phyloP scores from a whole-genome alignment of 2,329 filamentous ascomycete genomes.

The Alternaria panax region DNA sequence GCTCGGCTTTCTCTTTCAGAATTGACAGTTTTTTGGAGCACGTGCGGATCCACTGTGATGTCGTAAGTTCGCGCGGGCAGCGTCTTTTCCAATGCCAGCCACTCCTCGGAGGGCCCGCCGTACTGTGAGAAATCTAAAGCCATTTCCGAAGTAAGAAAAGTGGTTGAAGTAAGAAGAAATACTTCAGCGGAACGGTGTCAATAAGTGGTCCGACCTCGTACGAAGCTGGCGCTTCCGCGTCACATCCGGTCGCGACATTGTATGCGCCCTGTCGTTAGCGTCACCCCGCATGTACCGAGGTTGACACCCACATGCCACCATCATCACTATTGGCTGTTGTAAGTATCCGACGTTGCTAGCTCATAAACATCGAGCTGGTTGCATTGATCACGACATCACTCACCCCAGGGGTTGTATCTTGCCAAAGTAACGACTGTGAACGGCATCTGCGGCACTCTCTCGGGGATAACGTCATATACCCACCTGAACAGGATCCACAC shows the following conservation, averaged over 20 bases:
- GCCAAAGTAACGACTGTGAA: neutral
- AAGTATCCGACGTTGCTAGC: slow-evolving; percentile 12
- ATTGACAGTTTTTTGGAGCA: slow-evolving; percentile 30
- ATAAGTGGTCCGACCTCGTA: neutral
- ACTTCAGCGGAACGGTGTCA: neutral
- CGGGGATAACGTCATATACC: neutral
- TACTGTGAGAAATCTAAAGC: slow-evolving; percentile 15
- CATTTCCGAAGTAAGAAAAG: neutral
- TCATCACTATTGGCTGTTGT: neutral
- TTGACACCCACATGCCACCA: neutral
- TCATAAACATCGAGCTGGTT: neutral
- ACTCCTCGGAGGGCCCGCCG: slow-evolving; percentile 36
- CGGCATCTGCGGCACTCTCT: neutral
- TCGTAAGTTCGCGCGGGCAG: slow-evolving; percentile 35
- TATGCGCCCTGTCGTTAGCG: slow-evolving; percentile 19
- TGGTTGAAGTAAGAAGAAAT: too few species aligned
- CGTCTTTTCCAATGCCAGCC: slow-evolving; percentile 42
- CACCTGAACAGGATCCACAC: neutral
- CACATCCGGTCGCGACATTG: neutral
- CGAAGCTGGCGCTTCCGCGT: neutral
- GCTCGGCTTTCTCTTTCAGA: slow-evolving; percentile 28
- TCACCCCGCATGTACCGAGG: slow-evolving; percentile 14
- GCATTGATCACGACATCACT: neutral
- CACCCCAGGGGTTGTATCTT: neutral
- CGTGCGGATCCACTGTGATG: slow-evolving; percentile 23